A percentile compares a stretch with the other conserved stretches of the same genome.
Conservation (phyloP, 805 yeast genomes). For the Candida mattraensis region DNA sequence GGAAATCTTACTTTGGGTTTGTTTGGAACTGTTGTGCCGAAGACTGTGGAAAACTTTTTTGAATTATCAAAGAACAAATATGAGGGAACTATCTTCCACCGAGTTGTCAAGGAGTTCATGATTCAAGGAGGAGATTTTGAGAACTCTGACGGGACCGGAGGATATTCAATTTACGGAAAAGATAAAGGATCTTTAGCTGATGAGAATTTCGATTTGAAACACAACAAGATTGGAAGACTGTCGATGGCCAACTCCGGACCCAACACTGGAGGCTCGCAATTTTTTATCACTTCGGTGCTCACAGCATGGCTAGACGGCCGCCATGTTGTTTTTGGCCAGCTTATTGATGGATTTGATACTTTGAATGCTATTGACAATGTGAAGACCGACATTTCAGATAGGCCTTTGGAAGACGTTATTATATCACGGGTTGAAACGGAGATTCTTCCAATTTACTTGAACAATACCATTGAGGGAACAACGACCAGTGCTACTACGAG, state of each 20-base stretch:
- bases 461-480: background rate
- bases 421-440: conserved; percentile 30
- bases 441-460: background rate
- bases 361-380: conserved; percentile 60
- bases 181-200: conserved; percentile 55
- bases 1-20: conserved; percentile 58
- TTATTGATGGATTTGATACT: conserved; percentile 63
- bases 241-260: conserved; percentile 54
- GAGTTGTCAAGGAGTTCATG: conserved; percentile 72
- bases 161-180: conserved; percentile 75
- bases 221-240: conserved; percentile 47
- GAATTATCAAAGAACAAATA: conserved; percentile 50
- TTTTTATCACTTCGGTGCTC: conserved; percentile 61
- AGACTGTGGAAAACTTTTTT: conserved; percentile 60
- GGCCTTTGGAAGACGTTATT: conserved; percentile 44
- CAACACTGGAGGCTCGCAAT: conserved; percentile 66
- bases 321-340: conserved; percentile 81
- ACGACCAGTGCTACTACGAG: too few species aligned
- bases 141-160: conserved; percentile 66
- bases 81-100: conserved; percentile 63
- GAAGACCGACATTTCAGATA: conserved; percentile 41
- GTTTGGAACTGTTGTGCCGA: conserved; percentile 66
- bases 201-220: conserved; percentile 59
- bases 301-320: conserved; percentile 53
- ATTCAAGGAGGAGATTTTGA: conserved; percentile 89